Conservation (phyloP, 371 early-diverging fungal genomes). For the Smittium mucronatum region DNA sequence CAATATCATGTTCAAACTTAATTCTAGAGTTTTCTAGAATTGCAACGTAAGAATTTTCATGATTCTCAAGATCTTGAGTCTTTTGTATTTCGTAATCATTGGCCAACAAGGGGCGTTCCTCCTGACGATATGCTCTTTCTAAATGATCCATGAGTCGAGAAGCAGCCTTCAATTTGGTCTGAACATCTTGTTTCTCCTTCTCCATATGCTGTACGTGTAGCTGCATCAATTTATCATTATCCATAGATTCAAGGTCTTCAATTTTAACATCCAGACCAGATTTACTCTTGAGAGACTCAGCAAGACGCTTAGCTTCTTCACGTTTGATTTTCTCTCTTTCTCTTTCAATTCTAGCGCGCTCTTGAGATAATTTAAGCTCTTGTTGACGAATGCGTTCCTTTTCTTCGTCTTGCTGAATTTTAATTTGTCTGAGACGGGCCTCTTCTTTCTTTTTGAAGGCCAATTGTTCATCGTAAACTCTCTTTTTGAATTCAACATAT, state of each 20-base stretch:
- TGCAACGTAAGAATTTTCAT: constrained; percentile 60
- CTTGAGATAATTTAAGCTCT: constrained; percentile 74
- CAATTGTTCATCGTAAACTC: constrained; percentile 65
- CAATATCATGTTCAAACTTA: constrained; percentile 59
- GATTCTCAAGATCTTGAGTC: constrained; percentile 61
- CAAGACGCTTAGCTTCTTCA: constrained; percentile 74
- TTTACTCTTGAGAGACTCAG: constrained; percentile 71
- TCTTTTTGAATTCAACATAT: constrained; percentile 86
- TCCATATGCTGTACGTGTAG: constrained; percentile 83
- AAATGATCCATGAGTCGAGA: constrained; percentile 76
- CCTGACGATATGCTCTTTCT: constrained; percentile 93
- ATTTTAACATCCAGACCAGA: constrained; percentile 63
- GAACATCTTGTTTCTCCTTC: constrained; percentile 73
- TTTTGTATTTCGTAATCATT: constrained; percentile 86
- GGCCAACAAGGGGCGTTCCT: constrained; percentile 81
- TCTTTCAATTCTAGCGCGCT: constrained; percentile 62
- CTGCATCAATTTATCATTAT: constrained; percentile 64
- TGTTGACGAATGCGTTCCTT: constrained; percentile 68
- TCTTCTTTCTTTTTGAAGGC: constrained; percentile 67
- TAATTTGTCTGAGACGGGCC: constrained; percentile 56
- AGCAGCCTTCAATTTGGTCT: constrained; percentile 54
- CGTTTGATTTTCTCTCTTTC: constrained; percentile 70
- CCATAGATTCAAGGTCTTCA: constrained; percentile 72
- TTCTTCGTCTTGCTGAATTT: constrained; percentile 68
- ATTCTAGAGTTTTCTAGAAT: constrained; percentile 44